Percentiles rank a stretch among this genome's conserved stretches.
These are phyloP conservation scores for Phytophthora idaei DNA, from an alignment of 352 stramenopile species.

Conservation along the genomic window DNA sequence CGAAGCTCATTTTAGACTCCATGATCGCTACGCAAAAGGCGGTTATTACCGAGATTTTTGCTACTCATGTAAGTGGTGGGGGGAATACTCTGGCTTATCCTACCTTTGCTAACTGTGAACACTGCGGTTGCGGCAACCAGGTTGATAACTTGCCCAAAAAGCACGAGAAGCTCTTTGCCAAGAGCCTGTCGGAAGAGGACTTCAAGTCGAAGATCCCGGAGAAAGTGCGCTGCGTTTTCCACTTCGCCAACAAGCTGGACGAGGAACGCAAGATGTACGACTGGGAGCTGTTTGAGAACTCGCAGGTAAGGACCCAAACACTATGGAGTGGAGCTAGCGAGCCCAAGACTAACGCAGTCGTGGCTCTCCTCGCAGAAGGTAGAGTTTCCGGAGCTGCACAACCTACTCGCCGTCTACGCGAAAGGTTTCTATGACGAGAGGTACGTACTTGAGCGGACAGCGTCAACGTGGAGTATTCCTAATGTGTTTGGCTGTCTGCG, in stretches of 20 bases:
- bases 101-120: constrained; percentile 4
- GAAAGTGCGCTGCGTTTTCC: constrained; percentile 77
- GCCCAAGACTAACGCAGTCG: not conserved
- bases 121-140: constrained; percentile 22
- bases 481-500: not conserved
- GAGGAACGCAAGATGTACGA: constrained; percentile 57
- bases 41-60: constrained; percentile 67
- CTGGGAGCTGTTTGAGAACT: constrained; percentile 69
- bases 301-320: constrained; percentile 37
- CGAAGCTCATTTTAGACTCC: constrained; percentile 59
- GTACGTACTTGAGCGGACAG: constrained; percentile 21
- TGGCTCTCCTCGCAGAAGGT: constrained; percentile 38
- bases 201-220: constrained; percentile 77
- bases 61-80: constrained; percentile 50
- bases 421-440: constrained; percentile 77
- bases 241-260: constrained; percentile 70
- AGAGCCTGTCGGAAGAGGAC: constrained; percentile 60
- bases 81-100: not conserved
- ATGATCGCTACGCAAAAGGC: constrained; percentile 63
- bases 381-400: constrained; percentile 66
- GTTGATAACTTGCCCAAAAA: constrained; percentile 73
- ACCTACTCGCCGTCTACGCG: constrained; percentile 63
- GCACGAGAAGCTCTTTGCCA: constrained; percentile 53
- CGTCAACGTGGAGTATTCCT: not conserved
- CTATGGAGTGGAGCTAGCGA: not conserved